These are phyloP conservation scores for Kitagawia praeruptora DNA, from an alignment of 129 eudicot species.

Conservation along the genomic window DNA sequence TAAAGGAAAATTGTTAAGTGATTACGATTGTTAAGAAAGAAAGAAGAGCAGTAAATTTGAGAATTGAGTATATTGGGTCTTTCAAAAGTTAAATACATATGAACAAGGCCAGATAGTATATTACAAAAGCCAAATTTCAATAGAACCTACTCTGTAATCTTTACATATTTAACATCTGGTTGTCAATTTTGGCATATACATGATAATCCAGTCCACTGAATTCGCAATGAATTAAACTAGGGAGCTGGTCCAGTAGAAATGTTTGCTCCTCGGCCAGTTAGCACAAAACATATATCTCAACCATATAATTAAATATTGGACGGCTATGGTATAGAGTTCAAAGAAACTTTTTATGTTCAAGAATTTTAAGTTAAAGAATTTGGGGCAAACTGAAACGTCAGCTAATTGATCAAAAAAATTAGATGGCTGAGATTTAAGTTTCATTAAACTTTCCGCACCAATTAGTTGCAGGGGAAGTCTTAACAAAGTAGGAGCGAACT, in stretches of 20 bases:
- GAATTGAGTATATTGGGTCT: not conserved
- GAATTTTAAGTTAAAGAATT: too few relatives aligned
- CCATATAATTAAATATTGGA: not conserved
- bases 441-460: not conserved
- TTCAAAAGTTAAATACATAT: not conserved
- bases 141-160: not conserved
- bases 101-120: not conserved
- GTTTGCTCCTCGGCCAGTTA: not conserved
- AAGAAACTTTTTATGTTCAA: not conserved
- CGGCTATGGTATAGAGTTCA: not conserved
- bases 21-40: not conserved
- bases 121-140: not conserved
- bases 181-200: not conserved
- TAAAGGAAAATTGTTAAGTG: slow-evolving; percentile 5
- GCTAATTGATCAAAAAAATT: not conserved
- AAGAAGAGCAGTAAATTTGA: not conserved
- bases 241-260: not conserved
- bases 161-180: not conserved
- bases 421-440: not conserved
- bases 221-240: not conserved
- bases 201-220: not conserved
- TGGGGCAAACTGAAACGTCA: not conserved
- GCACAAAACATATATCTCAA: not conserved
- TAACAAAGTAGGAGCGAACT: not conserved
- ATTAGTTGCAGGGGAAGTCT: not conserved